phyloP scores from a whole-genome alignment of 441 rosid genomes.

The Gossypium gossypioides region DNA sequence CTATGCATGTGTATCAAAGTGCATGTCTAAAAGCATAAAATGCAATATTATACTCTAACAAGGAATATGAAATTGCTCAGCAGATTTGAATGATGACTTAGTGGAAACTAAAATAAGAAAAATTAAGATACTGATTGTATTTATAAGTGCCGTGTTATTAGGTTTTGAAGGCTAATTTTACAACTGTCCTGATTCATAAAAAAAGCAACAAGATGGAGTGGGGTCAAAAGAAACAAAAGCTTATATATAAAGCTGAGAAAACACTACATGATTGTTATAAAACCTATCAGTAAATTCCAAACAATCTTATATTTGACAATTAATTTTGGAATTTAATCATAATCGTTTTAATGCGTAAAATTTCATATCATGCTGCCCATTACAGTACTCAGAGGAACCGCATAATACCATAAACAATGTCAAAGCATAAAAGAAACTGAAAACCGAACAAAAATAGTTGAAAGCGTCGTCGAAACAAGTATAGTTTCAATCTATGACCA shows the following conservation, averaged over 20 bases:
- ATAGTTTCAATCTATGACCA: not conserved
- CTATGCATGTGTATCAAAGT: not conserved
- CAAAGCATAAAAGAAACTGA: not conserved
- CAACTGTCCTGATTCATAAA: not conserved
- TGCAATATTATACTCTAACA: not conserved
- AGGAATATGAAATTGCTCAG: not conserved
- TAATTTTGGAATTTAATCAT: not conserved
- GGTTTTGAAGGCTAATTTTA: not conserved
- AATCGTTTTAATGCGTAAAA: not conserved
- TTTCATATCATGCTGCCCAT: not conserved
- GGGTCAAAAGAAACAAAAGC: not conserved
- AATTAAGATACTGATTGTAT: not conserved
- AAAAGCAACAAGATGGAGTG: not conserved
- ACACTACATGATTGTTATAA: not conserved
- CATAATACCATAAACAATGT: not conserved
- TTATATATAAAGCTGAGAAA: not conserved
- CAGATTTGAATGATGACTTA: not conserved
- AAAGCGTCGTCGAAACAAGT: not conserved
- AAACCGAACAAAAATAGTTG: not conserved
- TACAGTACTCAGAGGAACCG: not conserved
- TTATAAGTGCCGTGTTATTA: not conserved
- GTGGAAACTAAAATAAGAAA: not conserved
- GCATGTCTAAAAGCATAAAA: not conserved
- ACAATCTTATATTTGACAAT: not conserved
- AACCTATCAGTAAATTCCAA: not conserved